A percentile compares a stretch with the other conserved stretches of the same genome.
Conservation (phyloP, 2,329 filamentous ascomycete genomes). For the Bisporella sp. region DNA sequence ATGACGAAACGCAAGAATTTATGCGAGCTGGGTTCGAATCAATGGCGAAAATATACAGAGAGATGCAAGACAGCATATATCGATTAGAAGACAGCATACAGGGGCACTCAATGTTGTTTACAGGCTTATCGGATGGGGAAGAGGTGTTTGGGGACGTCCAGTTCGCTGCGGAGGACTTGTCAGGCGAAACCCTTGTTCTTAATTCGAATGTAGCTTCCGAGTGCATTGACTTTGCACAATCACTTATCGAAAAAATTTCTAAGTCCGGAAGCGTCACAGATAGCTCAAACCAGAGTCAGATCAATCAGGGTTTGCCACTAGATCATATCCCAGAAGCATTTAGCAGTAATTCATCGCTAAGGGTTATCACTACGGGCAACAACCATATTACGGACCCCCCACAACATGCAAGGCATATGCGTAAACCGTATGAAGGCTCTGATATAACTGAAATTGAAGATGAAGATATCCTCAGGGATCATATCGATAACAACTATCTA, state of each 20-base stretch:
- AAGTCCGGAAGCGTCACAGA: not conserved
- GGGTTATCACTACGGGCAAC: not conserved
- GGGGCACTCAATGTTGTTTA: not conserved
- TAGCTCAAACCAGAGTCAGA: not conserved
- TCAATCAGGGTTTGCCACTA: not conserved
- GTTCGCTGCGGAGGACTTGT: too few relatives aligned
- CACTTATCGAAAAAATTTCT: not conserved
- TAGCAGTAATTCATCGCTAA: not conserved
- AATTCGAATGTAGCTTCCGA: not conserved
- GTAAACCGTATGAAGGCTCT: not conserved
- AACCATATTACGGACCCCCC: not conserved
- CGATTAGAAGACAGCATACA: not conserved
- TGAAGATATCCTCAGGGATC: not conserved
- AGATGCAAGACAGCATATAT: not conserved
- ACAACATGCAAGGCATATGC: not conserved
- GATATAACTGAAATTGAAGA: not conserved
- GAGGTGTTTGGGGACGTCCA: too few relatives aligned
- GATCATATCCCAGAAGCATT: not conserved
- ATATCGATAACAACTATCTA: not conserved
- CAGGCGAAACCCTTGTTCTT: too few relatives aligned
- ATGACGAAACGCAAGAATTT: not conserved
- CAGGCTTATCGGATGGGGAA: too few relatives aligned
- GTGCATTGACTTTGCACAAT: not conserved
- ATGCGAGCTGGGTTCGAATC: not conserved
- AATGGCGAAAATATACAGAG: not conserved